Percentiles rank a stretch among this genome's conserved stretches.
These are phyloP conservation scores for Danielia reshetovae DNA, from an alignment of 805 yeast species.

Conservation along the genomic window DNA sequence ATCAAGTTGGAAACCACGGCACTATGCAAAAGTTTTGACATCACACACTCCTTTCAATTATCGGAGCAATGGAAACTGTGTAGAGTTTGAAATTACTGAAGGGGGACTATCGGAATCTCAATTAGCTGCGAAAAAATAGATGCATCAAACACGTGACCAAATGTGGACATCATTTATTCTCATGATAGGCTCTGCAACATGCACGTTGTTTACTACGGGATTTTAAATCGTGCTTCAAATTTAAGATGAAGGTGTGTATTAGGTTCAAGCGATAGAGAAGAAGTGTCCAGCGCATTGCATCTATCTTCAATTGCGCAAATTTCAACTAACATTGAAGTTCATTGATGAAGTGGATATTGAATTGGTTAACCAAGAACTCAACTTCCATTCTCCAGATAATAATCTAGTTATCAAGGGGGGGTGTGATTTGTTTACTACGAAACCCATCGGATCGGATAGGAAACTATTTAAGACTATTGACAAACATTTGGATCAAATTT, in stretches of 20 bases:
- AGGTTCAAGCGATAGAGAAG: not conserved
- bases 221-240: too few species aligned
- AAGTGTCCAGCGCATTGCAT: not conserved
- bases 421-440: conserved; percentile 91
- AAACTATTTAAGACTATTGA: conserved; percentile 86
- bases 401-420: conserved; percentile 67
- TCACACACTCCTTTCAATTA: too few species aligned
- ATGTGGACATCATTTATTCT: not conserved
- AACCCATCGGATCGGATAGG: conserved; percentile 85
- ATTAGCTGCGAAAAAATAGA: too few species aligned
- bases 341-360: conserved; percentile 94
- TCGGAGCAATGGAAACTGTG: too few species aligned
- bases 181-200: not conserved
- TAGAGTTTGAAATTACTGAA: too few species aligned
- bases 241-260: not conserved
- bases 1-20: too few species aligned
- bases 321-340: conserved; percentile 45
- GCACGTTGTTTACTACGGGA: too few species aligned
- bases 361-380: conserved; percentile 76
- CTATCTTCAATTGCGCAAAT: not conserved
- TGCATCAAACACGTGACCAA: not conserved
- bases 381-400: conserved; percentile 37
- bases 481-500: conserved; percentile 60
- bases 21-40: too few species aligned
- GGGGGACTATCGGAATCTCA: too few species aligned